A percentile compares a stretch with the other conserved stretches of the same genome.
Evolutionary conservation across 1,139 yeast species (phyloP).

Genomic region (Lodderomyces pseudojiufengensis): DNA sequence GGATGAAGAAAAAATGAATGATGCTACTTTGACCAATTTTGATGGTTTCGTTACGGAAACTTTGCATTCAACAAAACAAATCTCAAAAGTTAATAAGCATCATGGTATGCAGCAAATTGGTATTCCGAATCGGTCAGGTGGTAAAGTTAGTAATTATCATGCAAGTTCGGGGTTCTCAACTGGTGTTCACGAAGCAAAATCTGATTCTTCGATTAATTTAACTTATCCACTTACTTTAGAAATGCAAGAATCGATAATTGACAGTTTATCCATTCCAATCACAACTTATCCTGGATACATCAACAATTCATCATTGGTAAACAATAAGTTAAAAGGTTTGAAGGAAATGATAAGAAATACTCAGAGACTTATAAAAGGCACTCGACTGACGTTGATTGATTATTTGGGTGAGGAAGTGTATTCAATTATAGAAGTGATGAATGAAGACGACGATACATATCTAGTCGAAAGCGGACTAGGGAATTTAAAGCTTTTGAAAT

Average conservation of each 20-base stretch:
- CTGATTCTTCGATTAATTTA: too few relatives aligned
- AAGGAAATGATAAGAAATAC: slow-evolving; percentile 31
- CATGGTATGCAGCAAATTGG: neutral
- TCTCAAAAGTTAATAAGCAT: neutral
- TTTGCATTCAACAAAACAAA: slow-evolving; percentile 16
- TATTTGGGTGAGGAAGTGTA: slow-evolving; percentile 49
- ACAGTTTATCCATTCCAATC: slow-evolving; percentile 23
- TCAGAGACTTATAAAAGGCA: slow-evolving; percentile 34
- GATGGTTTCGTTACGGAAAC: slow-evolving; percentile 57
- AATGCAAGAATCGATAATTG: slow-evolving; percentile 23
- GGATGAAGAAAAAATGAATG: slow-evolving; percentile 24
- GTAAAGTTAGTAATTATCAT: too few relatives aligned
- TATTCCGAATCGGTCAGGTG: neutral
- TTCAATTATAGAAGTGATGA: slow-evolving; percentile 60
- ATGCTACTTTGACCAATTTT: slow-evolving; percentile 34
- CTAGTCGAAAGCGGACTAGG: slow-evolving; percentile 67
- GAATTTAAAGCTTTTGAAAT: slow-evolving; percentile 61
- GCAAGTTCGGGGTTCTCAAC: too few relatives aligned
- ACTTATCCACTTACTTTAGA: slow-evolving; percentile 20
- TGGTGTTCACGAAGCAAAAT: too few relatives aligned
- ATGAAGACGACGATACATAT: slow-evolving; percentile 80
- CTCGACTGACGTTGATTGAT: slow-evolving; percentile 42
- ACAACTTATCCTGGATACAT: slow-evolving; percentile 29
- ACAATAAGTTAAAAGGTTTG: slow-evolving; percentile 25
- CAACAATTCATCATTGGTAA: slow-evolving; percentile 15